Base-by-base conservation (phyloP, 257 asterid species). In the Nemophila menziesii region DNA sequence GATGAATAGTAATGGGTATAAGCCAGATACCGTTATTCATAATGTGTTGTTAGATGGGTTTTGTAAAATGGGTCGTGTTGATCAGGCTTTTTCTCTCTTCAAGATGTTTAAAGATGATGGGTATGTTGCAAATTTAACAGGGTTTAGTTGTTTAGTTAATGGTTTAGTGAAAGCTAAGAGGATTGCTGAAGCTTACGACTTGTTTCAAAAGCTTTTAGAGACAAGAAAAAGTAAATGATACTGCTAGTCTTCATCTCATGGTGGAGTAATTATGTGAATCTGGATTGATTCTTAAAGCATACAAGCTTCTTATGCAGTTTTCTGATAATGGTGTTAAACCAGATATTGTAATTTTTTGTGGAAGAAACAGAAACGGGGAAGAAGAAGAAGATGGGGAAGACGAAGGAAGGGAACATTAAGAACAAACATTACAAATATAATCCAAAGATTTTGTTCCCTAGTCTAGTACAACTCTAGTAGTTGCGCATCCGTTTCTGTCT, bases 41-140 rank as follows among this genome's bases (percentile, higher is more conserved):
- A 78, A 74, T 59, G 75, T 67, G 36, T 61, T 89, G 79, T 79
- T 89, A 19, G 69, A 76, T 74, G 98, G 98, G 40, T 74, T 78
- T 57, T 84, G 93, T 63, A 84, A 76, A 75, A 26, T 51, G 44
- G 94, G 94, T 46, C 60, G 61, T 71, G 51, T 89, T 51, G 74
- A 69, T 3, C 79, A 76, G 56, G 95, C 82, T 0, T 46, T 65
- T 22, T 22, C 34, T 16, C 82, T 78, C 23, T 21, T 70, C 38
- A 37, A 63, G 49, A 69, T 78, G 4, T 80, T 80, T 39, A 58
- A 37, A 43, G 53, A 61, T 8, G 82, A 74, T 16, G 87, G 85
- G 17, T 73, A 74, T 60, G 24, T 16, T 11, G 53, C 74, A 20
- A 79, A 73, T 43, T 39, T 80, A 46, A 44, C 22, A 38, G 86